Evolutionary conservation across 805 yeast genomes (phyloP), one percentile per base, ranked within the genome.

Genomic region (Candida lessepsii): DNA sequence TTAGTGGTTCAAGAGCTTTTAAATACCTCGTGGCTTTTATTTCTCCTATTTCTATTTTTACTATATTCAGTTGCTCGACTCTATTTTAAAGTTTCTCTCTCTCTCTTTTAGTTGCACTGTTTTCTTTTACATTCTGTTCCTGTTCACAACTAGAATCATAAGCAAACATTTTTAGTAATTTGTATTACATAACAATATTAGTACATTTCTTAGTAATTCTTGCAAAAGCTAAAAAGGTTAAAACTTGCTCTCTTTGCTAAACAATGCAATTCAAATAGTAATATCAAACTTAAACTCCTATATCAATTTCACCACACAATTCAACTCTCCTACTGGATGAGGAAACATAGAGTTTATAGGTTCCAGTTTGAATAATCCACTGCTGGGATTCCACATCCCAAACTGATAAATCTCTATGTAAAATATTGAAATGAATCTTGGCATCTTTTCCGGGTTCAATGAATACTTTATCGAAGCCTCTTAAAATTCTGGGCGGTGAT

Each of bases 361-460:
- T 63, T 2, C 84, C 85, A 8, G 75, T 71, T 48, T 70, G 77
- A 28, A 78, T 71, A 16, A 75, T 59, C 84, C 85, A 79, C 47
- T 77, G 75, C 52, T 77, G 80, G 11, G 70, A 64, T 15, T 54
- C 65, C 0, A 75, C 63, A 49, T 78, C 82, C 83, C 83, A 79
- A 17, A 72, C 62, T 40, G 79, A 67, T 45, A 79, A 58, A 54
- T 80, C 84, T 41, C 80, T 65, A 52, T 76, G 70, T 42, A 66
- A 55, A 14, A 80, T 57, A 34, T 68, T 64, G 47, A 78, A 78
- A 11, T 50, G 53, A 5, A 75, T 63, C 14, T 54, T 53, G 2
- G 56, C 58, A 1, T 63, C 47, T 23, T 61, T 60, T 1, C 76
- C 77, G 8, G 75, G 62, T 15, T 60, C 64, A 24, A 76, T 51